Percentiles rank a stretch among this genome's conserved stretches.
These are phyloP conservation scores for Trypanosoma cruzi DNA, from an alignment of 208 protist genomes.

Conservation along the genomic window DNA sequence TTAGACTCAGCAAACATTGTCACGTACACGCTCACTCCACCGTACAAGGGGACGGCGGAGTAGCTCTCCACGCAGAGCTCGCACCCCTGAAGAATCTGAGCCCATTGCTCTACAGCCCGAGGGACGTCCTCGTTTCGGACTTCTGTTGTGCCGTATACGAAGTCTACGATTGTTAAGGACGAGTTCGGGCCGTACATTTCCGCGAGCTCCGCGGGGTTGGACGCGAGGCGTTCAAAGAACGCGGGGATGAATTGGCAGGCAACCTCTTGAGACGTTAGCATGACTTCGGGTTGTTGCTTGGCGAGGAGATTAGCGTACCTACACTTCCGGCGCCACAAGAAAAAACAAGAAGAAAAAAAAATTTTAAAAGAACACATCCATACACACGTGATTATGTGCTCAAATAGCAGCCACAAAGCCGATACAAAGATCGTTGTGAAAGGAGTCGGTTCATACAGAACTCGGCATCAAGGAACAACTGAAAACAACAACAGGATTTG, in stretches of 20 bases:
- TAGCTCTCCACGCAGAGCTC: slow-evolving; percentile 74
- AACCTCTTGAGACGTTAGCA: slow-evolving; percentile 66
- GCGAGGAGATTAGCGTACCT: slow-evolving; percentile 6
- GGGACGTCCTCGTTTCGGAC: slow-evolving; percentile 42
- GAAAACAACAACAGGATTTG: not conserved
- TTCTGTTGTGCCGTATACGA: slow-evolving; percentile 72
- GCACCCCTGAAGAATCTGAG: slow-evolving; percentile 56
- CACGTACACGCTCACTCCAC: slow-evolving; percentile 75
- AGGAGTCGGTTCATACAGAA: too few relatives aligned
- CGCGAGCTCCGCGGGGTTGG: slow-evolving; percentile 52
- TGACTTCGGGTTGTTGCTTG: slow-evolving; percentile 20
- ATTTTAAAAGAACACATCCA: too few relatives aligned
- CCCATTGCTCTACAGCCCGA: slow-evolving; percentile 55
- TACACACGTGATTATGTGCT: too few relatives aligned
- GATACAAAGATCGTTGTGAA: too few relatives aligned
- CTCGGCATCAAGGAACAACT: not conserved
- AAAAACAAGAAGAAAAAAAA: too few relatives aligned
- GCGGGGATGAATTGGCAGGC: slow-evolving; percentile 79
- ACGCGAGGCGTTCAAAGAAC: slow-evolving; percentile 84
- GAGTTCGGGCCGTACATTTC: slow-evolving; percentile 66
- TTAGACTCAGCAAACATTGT: slow-evolving; percentile 50
- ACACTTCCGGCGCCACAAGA: not conserved
- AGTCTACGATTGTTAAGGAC: slow-evolving; percentile 82
- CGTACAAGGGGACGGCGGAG: slow-evolving; percentile 58
- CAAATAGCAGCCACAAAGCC: too few relatives aligned